Conservation (phyloP, 2,329 filamentous ascomycete species). For the Penicillium nordicum region DNA sequence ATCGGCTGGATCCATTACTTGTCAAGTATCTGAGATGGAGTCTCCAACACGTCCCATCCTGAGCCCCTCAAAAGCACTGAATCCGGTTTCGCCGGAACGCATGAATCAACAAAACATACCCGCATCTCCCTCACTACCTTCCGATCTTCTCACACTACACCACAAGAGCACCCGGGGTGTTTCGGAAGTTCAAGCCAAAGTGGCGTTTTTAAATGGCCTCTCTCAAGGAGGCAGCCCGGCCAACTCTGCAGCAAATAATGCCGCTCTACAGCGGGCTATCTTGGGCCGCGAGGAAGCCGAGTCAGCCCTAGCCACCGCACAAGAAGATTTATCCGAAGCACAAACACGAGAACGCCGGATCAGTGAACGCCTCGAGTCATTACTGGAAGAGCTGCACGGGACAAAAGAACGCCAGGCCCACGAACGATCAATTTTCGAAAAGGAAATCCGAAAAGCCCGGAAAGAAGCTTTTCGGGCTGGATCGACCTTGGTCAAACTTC, state of each 20-base stretch:
- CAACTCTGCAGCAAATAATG: constrained; percentile 39
- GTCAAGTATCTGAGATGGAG: constrained; percentile 30
- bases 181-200: constrained; percentile 48
- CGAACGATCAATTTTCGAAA: constrained; percentile 52
- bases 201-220: constrained; percentile 49
- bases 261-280: constrained; percentile 44
- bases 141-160: constrained; percentile 35
- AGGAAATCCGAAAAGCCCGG: constrained; percentile 53
- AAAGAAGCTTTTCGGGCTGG: constrained; percentile 59
- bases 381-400: constrained; percentile 52
- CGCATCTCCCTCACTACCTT: constrained; percentile 39
- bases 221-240: constrained; percentile 35
- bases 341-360: constrained; percentile 44
- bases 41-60: constrained; percentile 34
- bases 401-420: constrained; percentile 51
- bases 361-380: constrained; percentile 44
- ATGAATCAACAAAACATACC: constrained; percentile 47
- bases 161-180: constrained; percentile 36
- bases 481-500: constrained; percentile 52
- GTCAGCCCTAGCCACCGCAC: constrained; percentile 33
- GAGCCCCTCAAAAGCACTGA: constrained; percentile 38
- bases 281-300: constrained; percentile 48
- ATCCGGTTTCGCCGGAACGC: constrained; percentile 48
- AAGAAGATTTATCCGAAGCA: constrained; percentile 41
- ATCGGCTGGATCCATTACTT: not conserved